Evolutionary conservation across 2,329 filamentous ascomycete species (phyloP).

Genomic region (Fusarium sp.): DNA sequence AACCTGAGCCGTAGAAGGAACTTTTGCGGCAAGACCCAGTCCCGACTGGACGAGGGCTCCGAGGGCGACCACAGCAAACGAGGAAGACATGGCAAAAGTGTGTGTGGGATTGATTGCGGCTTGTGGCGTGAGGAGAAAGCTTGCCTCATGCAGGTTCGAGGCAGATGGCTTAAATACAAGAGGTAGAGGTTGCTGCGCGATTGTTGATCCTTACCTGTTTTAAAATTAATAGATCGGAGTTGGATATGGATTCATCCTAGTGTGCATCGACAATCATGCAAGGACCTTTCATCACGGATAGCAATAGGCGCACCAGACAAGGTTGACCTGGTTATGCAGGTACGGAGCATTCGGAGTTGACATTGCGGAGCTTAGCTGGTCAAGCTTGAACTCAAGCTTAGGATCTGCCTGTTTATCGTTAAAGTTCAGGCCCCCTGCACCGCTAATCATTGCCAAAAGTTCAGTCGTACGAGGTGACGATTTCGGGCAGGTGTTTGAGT

Average conservation of each 20-base stretch:
- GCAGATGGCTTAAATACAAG: not conserved
- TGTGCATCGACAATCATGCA: not conserved
- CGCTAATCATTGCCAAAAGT: not conserved
- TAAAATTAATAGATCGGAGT: not conserved
- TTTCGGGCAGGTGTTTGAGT: not conserved
- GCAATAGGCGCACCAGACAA: not conserved
- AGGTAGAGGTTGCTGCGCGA: not conserved
- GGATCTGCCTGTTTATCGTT: not conserved
- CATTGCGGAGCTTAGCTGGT: not conserved
- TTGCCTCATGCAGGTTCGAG: not conserved
- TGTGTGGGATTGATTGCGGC: not conserved
- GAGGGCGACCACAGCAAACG: not conserved
- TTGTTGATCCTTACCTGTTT: not conserved
- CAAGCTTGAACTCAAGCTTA: not conserved
- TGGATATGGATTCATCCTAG: not conserved
- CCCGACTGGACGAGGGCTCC: not conserved
- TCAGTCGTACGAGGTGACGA: not conserved
- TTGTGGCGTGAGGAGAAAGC: not conserved
- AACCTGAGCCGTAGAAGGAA: conserved; percentile 27
- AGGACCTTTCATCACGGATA: not conserved
- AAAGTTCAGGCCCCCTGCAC: not conserved
- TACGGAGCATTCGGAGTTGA: not conserved
- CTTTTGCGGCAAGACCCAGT: not conserved
- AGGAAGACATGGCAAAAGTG: not conserved
- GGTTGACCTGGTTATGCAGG: not conserved